phyloP scores from a whole-genome alignment of 1,284 basidiomycete genomes.

The Tilletia caries region DNA sequence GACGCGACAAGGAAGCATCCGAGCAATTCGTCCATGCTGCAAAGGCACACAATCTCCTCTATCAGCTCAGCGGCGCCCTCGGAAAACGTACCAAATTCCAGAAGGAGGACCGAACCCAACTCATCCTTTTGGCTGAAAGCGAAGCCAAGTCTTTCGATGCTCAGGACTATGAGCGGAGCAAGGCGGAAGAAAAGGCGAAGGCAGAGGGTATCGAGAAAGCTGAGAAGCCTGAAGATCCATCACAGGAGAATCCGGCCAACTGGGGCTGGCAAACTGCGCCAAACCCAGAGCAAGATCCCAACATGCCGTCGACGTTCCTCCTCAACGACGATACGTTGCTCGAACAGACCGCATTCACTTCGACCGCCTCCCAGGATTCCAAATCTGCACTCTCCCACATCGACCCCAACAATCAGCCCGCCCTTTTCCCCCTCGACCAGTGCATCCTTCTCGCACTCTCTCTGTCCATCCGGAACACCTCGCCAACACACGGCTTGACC shows the following conservation, averaged over 20 bases:
- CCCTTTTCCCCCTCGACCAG: slow-evolving; percentile 46
- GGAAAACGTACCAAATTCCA: slow-evolving; percentile 96
- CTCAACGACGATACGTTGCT: slow-evolving; percentile 96
- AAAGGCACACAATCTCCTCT: slow-evolving; percentile 72
- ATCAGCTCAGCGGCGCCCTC: slow-evolving; percentile 85
- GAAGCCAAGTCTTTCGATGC: slow-evolving; percentile 23
- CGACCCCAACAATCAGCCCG: slow-evolving; percentile 76
- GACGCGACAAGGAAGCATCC: slow-evolving; percentile 68
- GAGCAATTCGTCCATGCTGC: slow-evolving; percentile 78
- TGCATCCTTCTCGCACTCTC: slow-evolving; percentile 48
- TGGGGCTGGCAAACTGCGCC: slow-evolving; percentile 33
- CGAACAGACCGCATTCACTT: slow-evolving; percentile 85
- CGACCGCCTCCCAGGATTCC: slow-evolving; percentile 58
- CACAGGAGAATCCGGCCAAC: slow-evolving; percentile 15
- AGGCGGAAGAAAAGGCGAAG: slow-evolving; percentile 49
- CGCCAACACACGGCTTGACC: slow-evolving; percentile 52
- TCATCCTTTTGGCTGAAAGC: slow-evolving; percentile 89
- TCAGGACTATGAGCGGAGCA: slow-evolving; percentile 39
- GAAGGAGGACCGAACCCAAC: slow-evolving; percentile 75
- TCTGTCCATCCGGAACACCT: slow-evolving; percentile 49
- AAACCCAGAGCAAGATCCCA: slow-evolving; percentile 37
- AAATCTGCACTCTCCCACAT: slow-evolving; percentile 59
- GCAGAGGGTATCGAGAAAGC: slow-evolving; percentile 33
- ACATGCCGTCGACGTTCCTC: slow-evolving; percentile 69
- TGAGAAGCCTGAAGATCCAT: neutral